Evolutionary conservation across 805 yeast genomes (phyloP).

Genomic region (Hemisphaericaspora nanyangensis): DNA sequence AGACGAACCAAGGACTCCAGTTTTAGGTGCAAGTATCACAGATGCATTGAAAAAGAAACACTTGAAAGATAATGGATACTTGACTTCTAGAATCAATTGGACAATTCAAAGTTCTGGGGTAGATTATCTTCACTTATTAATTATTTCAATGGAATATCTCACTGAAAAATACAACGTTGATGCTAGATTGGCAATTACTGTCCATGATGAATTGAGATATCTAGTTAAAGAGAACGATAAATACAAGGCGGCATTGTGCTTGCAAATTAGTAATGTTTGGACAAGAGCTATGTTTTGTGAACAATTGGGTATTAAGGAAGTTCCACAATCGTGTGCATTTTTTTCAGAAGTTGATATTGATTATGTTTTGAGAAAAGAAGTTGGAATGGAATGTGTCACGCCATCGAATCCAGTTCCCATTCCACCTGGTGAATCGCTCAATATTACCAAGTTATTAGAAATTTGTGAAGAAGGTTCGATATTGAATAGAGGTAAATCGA

Average conservation of each 20-base stretch:
- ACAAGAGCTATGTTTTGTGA: constrained; percentile 94
- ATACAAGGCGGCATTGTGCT: constrained; percentile 72
- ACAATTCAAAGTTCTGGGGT: constrained; percentile 98
- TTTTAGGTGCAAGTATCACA: constrained; percentile 90
- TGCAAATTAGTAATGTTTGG: constrained; percentile 92
- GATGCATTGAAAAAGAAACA: constrained; percentile 68
- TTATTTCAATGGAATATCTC: constrained; percentile 85
- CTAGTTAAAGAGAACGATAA: constrained; percentile 69
- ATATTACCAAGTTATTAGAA: constrained; percentile 51
- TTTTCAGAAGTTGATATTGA: constrained; percentile 94
- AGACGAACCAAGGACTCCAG: constrained; percentile 82
- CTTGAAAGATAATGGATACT: constrained; percentile 58
- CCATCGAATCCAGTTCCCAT: constrained; percentile 76
- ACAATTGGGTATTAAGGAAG: constrained; percentile 80
- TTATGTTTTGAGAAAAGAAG: constrained; percentile 84
- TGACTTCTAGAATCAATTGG: constrained; percentile 95
- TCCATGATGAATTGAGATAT: constrained; percentile 92
- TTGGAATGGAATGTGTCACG: constrained; percentile 84
- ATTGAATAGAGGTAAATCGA: constrained; percentile 3
- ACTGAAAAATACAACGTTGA: constrained; percentile 58
- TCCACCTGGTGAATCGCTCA: constrained; percentile 74
- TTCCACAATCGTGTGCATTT: constrained; percentile 95
- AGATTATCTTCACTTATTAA: constrained; percentile 82
- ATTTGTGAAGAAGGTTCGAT: constrained; percentile 12
- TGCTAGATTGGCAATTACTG: constrained; percentile 80